Conservation (phyloP, 176 grass and related monocot genomes). For the Juncus effusus region DNA sequence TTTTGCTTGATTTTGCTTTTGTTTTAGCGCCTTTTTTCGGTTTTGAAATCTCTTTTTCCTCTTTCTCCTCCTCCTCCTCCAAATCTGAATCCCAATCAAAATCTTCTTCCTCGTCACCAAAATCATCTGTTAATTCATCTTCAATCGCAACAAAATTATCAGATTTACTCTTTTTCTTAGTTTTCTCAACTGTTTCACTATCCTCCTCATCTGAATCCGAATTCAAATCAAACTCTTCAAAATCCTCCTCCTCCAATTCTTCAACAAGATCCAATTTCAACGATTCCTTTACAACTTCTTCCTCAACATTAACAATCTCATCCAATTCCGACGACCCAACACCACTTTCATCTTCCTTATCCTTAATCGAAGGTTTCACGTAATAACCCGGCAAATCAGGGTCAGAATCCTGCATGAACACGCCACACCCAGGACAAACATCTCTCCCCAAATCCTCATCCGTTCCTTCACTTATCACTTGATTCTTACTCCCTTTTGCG, state of each 20-base stretch:
- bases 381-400: constrained; percentile 81
- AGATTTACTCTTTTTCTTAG: constrained; percentile 1
- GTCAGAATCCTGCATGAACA: constrained; percentile 85
- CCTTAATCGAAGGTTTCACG: constrained; percentile 40
- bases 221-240: constrained; percentile 23
- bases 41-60: constrained; percentile 3
- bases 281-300: background rate
- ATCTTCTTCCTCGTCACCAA: background rate
- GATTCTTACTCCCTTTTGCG: constrained; percentile 3
- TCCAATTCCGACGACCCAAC: constrained; percentile 5
- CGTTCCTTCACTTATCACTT: constrained; percentile 38
- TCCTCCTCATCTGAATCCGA: constrained; percentile 20
- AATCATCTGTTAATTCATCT: too few relatives aligned
- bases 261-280: background rate
- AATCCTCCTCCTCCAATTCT: constrained; percentile 25
- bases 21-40: background rate
- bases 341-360: constrained; percentile 7
- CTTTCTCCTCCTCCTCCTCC: background rate
- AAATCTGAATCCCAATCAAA: constrained; percentile 7
- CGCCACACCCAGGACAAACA: constrained; percentile 70
- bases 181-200: background rate
- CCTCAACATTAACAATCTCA: constrained; percentile 32
- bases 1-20: background rate
- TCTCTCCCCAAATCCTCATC: constrained; percentile 40
- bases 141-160: too few relatives aligned